phyloP scores from a whole-genome alignment of 495 filamentous ascomycete species.

The Neurospora sp. region DNA sequence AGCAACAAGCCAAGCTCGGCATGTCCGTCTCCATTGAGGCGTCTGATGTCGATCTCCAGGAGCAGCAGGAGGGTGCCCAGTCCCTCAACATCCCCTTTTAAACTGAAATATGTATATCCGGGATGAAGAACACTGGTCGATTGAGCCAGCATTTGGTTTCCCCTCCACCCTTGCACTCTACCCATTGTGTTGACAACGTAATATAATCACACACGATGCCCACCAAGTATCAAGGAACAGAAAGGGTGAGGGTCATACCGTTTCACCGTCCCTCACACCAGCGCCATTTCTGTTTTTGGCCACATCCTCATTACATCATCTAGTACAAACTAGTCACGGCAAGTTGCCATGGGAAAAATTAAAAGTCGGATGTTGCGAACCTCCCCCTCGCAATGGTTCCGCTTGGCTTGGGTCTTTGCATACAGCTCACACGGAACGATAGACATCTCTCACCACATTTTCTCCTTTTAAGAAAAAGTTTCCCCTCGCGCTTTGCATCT shows the following conservation, averaged over 20 bases:
- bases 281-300: neutral
- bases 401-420: constrained; percentile 8
- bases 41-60: constrained; percentile 79
- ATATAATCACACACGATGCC: constrained; percentile 15
- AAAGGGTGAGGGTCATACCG: neutral
- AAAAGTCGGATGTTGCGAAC: neutral
- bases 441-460: constrained; percentile 6
- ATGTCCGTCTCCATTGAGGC: constrained; percentile 91
- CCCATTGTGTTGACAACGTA: constrained; percentile 10
- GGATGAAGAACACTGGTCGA: neutral
- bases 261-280: neutral
- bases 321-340: neutral
- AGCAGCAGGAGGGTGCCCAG: constrained; percentile 63
- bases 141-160: neutral
- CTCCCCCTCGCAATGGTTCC: neutral
- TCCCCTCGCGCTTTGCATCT: constrained; percentile 1
- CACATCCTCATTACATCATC: neutral
- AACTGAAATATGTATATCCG: constrained; percentile 9
- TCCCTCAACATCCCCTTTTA: constrained; percentile 50
- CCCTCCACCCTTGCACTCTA: constrained; percentile 11
- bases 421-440: constrained; percentile 5
- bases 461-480: neutral
- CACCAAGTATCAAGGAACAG: constrained; percentile 1
- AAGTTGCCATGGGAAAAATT: neutral
- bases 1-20: constrained; percentile 94